Evolutionary conservation across 2,329 filamentous ascomycete genomes (phyloP).

Genomic region (Pestalotiopsis sp.): DNA sequence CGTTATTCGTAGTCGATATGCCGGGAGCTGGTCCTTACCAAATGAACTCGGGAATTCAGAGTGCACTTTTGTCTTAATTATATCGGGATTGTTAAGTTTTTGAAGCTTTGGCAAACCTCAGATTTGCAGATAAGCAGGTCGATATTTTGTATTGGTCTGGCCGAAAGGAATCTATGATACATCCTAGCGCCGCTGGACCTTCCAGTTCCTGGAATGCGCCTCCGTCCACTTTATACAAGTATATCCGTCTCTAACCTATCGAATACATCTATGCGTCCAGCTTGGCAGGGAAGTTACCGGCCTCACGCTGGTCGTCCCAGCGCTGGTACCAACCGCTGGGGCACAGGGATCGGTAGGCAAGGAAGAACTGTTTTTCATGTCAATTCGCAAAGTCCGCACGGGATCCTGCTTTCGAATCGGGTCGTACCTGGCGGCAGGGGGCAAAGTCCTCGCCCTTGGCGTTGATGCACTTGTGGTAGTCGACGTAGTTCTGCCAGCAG

Average conservation of each 20-base stretch:
- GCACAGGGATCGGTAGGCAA: conserved; percentile 96
- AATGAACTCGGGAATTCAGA: too few species aligned
- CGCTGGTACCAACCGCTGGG: conserved; percentile 90
- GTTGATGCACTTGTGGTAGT: conserved; percentile 99
- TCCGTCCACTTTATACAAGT: conserved; percentile 1
- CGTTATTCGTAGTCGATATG: too few species aligned
- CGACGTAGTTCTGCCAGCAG: conserved; percentile 99
- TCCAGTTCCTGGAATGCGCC: not conserved
- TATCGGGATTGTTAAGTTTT: not conserved
- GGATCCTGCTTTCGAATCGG: conserved; percentile 11
- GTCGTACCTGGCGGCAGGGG: conserved; percentile 87
- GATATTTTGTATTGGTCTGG: conserved; percentile 23
- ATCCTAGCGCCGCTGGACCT: conserved; percentile 22
- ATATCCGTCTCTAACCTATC: not conserved
- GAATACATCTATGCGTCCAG: conserved; percentile 55
- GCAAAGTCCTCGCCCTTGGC: conserved; percentile 99
- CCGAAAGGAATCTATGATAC: conserved; percentile 26
- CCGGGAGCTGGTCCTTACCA: too few species aligned
- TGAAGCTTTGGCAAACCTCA: not conserved
- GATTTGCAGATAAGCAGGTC: not conserved
- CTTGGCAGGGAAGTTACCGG: conserved; percentile 69
- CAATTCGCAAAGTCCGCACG: not conserved
- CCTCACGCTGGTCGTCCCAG: conserved; percentile 46
- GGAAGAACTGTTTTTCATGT: conserved; percentile 73
- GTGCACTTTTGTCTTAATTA: not conserved